A percentile compares a stretch with the other conserved stretches of the same genome.
phyloP scores from a whole-genome alignment of 2,329 filamentous ascomycete species.

The Rutstroemia sp. region DNA sequence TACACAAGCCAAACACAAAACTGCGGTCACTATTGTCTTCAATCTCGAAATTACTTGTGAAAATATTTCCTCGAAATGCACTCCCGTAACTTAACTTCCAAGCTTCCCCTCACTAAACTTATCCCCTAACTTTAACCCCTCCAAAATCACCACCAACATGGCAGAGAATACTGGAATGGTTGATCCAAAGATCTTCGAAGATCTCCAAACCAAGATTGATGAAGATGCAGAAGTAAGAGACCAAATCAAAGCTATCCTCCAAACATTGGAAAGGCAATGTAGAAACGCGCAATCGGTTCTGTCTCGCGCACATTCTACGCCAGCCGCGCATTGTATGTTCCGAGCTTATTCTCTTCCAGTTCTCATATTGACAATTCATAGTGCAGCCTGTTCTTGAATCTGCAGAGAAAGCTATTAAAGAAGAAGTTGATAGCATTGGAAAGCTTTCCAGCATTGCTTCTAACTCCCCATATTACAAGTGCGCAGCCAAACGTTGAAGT shows the following conservation, averaged over 20 bases:
- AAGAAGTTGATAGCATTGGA: conserved; percentile 63
- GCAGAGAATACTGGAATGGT: conserved; percentile 22
- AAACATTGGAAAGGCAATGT: conserved; percentile 76
- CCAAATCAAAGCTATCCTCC: conserved; percentile 72
- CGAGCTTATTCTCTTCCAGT: background rate
- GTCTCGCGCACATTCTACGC: conserved; percentile 83
- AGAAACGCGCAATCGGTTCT: conserved; percentile 75
- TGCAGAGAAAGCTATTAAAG: conserved; percentile 61
- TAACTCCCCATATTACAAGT: conserved; percentile 95
- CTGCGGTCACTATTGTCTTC: too few relatives aligned
- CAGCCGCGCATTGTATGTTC: conserved; percentile 51
- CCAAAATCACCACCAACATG: conserved; percentile 11
- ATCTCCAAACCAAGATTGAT: conserved; percentile 83
- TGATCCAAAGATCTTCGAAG: conserved; percentile 75
- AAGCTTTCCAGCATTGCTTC: conserved; percentile 69
- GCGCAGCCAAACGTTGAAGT: conserved; percentile 13
- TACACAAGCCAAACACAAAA: too few relatives aligned
- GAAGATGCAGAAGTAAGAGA: conserved; percentile 78
- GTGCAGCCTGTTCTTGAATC: conserved; percentile 63
- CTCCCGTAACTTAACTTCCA: too few relatives aligned
- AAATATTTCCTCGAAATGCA: background rate
- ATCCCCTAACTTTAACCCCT: background rate
- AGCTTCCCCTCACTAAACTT: background rate
- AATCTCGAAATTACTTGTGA: too few relatives aligned
- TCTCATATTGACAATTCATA: conserved; percentile 29